Conservation (phyloP, 2,329 filamentous ascomycete genomes). For the Botrytis galanthina region DNA sequence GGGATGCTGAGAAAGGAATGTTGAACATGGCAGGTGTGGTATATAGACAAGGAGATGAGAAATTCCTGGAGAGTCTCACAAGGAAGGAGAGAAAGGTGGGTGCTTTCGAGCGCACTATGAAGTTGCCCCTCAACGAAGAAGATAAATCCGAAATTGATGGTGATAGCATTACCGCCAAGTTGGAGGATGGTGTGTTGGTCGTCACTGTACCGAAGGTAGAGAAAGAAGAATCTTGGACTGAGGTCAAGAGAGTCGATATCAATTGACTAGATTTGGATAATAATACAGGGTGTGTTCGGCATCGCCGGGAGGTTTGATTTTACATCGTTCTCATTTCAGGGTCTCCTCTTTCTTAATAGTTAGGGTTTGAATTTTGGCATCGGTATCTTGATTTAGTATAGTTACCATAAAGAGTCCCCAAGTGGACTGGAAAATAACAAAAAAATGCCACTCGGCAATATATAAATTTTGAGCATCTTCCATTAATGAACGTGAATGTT, state of each 20-base stretch:
- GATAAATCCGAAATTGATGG: constrained; percentile 63
- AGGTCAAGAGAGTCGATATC: constrained; percentile 60
- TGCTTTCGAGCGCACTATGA: constrained; percentile 69
- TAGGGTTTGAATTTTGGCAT: constrained; percentile 18
- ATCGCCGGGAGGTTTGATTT: constrained; percentile 21
- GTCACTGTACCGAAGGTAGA: constrained; percentile 75
- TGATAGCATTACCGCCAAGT: constrained; percentile 66
- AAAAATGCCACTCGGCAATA: constrained; percentile 30
- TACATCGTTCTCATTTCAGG: neutral
- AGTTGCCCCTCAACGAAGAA: constrained; percentile 52
- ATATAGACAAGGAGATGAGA: constrained; percentile 68
- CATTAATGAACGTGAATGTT: neutral
- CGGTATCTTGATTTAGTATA: constrained; percentile 23
- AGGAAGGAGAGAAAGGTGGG: constrained; percentile 67
- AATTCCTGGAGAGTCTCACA: constrained; percentile 61
- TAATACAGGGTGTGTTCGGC: constrained; percentile 8
- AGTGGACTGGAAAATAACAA: constrained; percentile 25
- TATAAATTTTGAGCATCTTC: neutral
- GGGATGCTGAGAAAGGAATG: constrained; percentile 65
- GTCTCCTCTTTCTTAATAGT: neutral
- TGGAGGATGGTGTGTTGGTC: constrained; percentile 74
- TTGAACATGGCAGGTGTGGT: constrained; percentile 71
- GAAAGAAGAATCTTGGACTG: constrained; percentile 56
- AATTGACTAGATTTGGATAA: constrained; percentile 16
- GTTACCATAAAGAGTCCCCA: constrained; percentile 18